Evolutionary conservation across 1,139 yeast species (phyloP), one percentile per base, ranked within the genome.

Genomic region (Meyerozyma athensensis): DNA sequence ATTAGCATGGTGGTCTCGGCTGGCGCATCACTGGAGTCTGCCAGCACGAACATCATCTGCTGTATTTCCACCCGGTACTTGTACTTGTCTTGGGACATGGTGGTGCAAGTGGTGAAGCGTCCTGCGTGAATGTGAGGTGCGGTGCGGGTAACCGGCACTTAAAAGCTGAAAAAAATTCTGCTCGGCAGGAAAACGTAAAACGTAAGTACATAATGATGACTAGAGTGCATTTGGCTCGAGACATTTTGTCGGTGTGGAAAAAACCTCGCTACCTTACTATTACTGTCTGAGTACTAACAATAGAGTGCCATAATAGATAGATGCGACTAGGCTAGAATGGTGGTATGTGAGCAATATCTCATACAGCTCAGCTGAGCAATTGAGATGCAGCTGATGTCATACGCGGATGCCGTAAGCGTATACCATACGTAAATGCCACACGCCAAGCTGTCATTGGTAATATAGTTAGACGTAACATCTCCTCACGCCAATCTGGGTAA

Each of bases 1-100:
- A 92, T 87, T 39, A 92, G 62, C 8, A 94, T 81, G 0, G 97
- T 86, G 1, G 97, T 87, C 48, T 86, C 95, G 7, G 83, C 72
- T 0, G 97, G 96, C 2, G 97, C 95, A 50, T 92, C 98, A 49
- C 86, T 86, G 1, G 94, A 79, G 59, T 92, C 97, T 2, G 98
- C 99, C 43, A 85, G 77, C 42, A 92, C 98, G 67, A 94, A 92
- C 99, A 92, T 92, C 98, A 92, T 94, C 66, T 89, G 96, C 58
- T 86, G 96, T 52, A 87, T 86, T 59, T 87, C 96, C 35, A 83
- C 76, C 41, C 95, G 68, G 57, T 86, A 87, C 54, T 81, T 79
- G 63, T 84, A 81, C 54, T 83, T 81, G 45, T 45, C 48, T 23
- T 22, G 41, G 14, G 45, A 36, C 46, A 43, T 43, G 34, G 30